A percentile compares a stretch with the other conserved stretches of the same genome.
Conservation (phyloP, 345 rosid species). For the Eucalyptus dawsonii region DNA sequence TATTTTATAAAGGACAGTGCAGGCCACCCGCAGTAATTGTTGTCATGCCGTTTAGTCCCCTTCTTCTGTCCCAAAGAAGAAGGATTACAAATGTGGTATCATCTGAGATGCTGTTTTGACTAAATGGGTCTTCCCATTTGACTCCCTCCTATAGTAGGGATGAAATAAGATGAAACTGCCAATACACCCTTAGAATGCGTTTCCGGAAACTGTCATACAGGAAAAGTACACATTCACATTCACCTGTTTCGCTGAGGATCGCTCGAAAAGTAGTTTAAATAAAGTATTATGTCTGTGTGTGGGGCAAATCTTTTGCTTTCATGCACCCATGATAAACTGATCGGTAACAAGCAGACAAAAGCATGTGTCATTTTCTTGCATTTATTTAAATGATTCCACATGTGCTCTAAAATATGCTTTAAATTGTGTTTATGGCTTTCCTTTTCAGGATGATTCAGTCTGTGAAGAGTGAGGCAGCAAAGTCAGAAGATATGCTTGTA, state of each 20-base stretch:
- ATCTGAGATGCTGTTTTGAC: not conserved
- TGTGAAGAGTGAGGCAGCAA: conserved; percentile 60
- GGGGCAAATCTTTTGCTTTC: not conserved
- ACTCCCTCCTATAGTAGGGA: not conserved
- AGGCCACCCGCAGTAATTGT: not conserved
- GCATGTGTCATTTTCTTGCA: not conserved
- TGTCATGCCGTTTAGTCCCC: not conserved
- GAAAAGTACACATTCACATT: not conserved
- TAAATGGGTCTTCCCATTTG: not conserved
- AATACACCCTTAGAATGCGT: not conserved
- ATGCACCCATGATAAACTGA: not conserved
- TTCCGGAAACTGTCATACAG: not conserved
- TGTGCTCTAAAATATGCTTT: not conserved
- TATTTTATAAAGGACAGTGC: not conserved
- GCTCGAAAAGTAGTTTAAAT: not conserved
- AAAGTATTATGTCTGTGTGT: not conserved
- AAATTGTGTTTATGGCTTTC: not conserved
- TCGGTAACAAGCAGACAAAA: not conserved
- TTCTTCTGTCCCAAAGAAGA: not conserved
- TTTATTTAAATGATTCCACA: not conserved
- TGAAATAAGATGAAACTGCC: not conserved
- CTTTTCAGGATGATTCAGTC: conserved; percentile 75
- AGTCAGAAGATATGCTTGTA: conserved; percentile 59
- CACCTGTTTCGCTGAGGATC: not conserved
- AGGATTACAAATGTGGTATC: not conserved